Conservation (phyloP, 2,329 filamentous ascomycete genomes). For the Penicillium sp. region DNA sequence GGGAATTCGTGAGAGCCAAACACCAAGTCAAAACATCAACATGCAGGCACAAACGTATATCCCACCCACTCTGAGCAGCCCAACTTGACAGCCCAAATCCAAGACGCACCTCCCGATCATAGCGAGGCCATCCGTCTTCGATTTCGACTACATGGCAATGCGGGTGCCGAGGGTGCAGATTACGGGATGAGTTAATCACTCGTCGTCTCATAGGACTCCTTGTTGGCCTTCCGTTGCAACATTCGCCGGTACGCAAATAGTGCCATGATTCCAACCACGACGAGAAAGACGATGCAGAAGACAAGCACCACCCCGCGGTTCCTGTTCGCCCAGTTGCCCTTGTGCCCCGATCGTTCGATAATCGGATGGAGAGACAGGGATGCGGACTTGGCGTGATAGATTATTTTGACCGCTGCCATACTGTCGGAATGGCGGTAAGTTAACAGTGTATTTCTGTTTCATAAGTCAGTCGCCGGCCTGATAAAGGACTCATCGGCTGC, state of each 20-base stretch:
- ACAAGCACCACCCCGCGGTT: slow-evolving; percentile 64
- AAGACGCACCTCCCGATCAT: not conserved
- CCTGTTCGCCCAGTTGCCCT: slow-evolving; percentile 49
- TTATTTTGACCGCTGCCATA: slow-evolving; percentile 34
- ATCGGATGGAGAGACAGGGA: slow-evolving; percentile 34
- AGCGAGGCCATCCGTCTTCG: not conserved
- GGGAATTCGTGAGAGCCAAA: not conserved
- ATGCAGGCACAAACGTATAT: not conserved
- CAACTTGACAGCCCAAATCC: too few species aligned
- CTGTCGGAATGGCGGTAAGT: not conserved
- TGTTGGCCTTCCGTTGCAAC: slow-evolving; percentile 32
- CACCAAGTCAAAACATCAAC: not conserved
- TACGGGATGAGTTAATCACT: not conserved
- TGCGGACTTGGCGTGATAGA: slow-evolving; percentile 6
- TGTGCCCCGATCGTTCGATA: slow-evolving; percentile 42
- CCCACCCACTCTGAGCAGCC: not conserved
- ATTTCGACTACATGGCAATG: not conserved
- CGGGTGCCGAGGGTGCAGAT: not conserved
- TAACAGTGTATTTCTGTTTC: not conserved
- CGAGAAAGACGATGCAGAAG: slow-evolving; percentile 60
- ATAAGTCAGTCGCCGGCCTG: not conserved
- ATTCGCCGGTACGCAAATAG: slow-evolving; percentile 53
- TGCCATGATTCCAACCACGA: slow-evolving; percentile 51
- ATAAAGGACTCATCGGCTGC: too few species aligned
- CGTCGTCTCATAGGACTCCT: slow-evolving; percentile 23